Conservation (phyloP, 345 rosid species). For the Citrus mangshanensis region DNA sequence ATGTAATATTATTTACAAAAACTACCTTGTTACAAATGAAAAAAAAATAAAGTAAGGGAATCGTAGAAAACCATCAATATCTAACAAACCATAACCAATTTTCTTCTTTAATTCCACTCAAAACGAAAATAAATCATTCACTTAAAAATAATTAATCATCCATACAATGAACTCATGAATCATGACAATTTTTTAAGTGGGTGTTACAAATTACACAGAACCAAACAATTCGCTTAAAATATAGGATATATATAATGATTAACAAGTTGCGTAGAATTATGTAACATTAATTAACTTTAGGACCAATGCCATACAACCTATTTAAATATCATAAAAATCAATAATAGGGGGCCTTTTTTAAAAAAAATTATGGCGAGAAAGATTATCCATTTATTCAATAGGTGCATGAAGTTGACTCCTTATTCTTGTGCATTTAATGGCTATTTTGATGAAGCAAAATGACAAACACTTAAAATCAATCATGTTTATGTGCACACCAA, state of each 20-base stretch:
- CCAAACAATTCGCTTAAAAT: not conserved
- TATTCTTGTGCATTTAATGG: not conserved
- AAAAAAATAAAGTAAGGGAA: not conserved
- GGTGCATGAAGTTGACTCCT: not conserved
- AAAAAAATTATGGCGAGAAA: not conserved
- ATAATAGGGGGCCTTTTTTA: not conserved
- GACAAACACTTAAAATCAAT: not conserved
- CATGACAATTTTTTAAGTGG: not conserved
- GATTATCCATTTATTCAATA: not conserved
- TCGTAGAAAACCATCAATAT: not conserved
- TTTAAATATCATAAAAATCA: not conserved
- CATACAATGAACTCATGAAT: not conserved
- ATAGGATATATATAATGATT: not conserved
- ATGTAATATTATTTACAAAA: too few relatives aligned
- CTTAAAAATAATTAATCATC: not conserved
- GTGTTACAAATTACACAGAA: not conserved
- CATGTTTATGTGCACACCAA: not conserved
- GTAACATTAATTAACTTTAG: not conserved
- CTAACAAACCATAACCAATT: not conserved
- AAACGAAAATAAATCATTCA: not conserved
- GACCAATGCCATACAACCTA: not conserved
- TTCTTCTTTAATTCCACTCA: not conserved
- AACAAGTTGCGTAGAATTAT: not conserved
- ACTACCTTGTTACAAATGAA: too few relatives aligned
- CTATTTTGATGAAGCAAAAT: not conserved